Percentiles rank a stretch among this genome's conserved stretches.
phyloP scores from a whole-genome alignment of 2,329 filamentous ascomycete species.

The Alternaria hordeiaustralica region DNA sequence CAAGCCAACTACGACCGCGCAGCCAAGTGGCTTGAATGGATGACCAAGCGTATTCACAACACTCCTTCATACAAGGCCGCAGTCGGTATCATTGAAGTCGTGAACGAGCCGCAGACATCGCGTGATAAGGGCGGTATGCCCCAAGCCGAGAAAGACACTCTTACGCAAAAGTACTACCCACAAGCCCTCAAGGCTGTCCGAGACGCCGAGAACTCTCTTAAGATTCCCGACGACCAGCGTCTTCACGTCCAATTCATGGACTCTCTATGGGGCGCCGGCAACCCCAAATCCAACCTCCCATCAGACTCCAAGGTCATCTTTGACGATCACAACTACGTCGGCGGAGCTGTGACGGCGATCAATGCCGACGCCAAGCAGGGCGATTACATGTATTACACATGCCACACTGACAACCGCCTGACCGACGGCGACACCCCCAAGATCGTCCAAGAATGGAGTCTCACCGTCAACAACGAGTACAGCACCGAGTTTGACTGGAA shows the following conservation, averaged over 20 bases:
- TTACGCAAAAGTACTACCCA: conserved; percentile 54
- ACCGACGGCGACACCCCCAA: conserved; percentile 50
- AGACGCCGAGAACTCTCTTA: conserved; percentile 55
- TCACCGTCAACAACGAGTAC: conserved; percentile 59
- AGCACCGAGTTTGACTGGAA: conserved; percentile 53
- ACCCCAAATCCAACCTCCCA: conserved; percentile 57
- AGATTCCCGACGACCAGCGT: conserved; percentile 51
- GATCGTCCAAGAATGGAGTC: conserved; percentile 66
- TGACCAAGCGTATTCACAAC: conserved; percentile 60
- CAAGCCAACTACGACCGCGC: conserved; percentile 64
- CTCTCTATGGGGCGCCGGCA: conserved; percentile 62
- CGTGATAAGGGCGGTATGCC: conserved; percentile 18
- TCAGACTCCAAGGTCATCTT: conserved; percentile 57
- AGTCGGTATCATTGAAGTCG: conserved; percentile 62
- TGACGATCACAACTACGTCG: conserved; percentile 66
- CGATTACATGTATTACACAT: conserved; percentile 60
- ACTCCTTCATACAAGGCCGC: conserved; percentile 60
- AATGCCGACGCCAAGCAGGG: conserved; percentile 48
- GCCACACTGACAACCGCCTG: conserved; percentile 53
- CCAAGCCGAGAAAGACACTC: conserved; percentile 35
- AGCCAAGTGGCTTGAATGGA: conserved; percentile 61
- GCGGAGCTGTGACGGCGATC: conserved; percentile 46
- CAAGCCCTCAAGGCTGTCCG: conserved; percentile 57
- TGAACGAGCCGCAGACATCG: conserved; percentile 61
- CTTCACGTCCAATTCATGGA: conserved; percentile 65